These are phyloP conservation scores for Mortierella claussenii DNA, from an alignment of 192 early-diverging fungal species.

Conservation along the genomic window DNA sequence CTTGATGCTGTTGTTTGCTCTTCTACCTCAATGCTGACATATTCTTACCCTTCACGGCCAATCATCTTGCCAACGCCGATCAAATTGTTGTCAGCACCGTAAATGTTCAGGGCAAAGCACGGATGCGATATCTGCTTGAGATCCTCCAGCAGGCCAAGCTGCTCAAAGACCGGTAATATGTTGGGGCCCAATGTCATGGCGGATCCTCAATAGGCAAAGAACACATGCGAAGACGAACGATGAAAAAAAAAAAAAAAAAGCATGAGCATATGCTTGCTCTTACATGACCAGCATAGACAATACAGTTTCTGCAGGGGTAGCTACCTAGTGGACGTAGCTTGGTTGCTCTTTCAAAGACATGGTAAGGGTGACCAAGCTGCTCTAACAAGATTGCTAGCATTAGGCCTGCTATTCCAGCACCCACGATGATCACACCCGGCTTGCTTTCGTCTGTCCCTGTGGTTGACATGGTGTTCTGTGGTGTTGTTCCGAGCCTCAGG, in stretches of 20 bases:
- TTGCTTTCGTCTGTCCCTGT: neutral
- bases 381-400: constrained; percentile 2
- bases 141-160: constrained; percentile 4
- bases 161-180: neutral
- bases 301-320: no score
- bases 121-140: neutral
- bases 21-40: no score
- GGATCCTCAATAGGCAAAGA: no score
- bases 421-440: neutral
- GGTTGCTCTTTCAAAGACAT: neutral
- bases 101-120: neutral
- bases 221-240: no score
- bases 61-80: no score
- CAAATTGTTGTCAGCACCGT: neutral
- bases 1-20: no score
- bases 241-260: no score
- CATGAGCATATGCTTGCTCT: no score
- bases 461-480: no score
- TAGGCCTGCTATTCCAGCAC: neutral
- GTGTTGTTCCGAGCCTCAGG: no score
- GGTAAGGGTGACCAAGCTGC: neutral
- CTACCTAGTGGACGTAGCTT: constrained; percentile 5
- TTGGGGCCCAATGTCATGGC: neutral
- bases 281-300: no score
- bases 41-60: no score